Evolutionary conservation across 2,329 filamentous ascomycete genomes (phyloP), one percentile per base, ranked within the genome.

Genomic region (Diaporthe amygdali): DNA sequence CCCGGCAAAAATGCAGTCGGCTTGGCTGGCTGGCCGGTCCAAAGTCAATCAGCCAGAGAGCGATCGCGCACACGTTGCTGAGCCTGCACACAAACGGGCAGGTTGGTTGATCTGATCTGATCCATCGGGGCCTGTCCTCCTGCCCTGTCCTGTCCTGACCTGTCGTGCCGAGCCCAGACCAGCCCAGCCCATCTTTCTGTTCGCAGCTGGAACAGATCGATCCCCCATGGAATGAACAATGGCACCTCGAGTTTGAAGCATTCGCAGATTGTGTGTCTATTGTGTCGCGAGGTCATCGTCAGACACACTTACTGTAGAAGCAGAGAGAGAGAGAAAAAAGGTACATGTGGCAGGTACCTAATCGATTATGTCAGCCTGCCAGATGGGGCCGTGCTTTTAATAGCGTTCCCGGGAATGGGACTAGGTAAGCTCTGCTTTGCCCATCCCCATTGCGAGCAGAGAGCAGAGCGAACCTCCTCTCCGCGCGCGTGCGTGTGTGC

Each of bases 371-470:
- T 70, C 51, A 70, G 49, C 61, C 51, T 32, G n/a, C 27, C 1
- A 63, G 63, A 34, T 7, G 64, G 61, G 61, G 61, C 61, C 61
- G 69, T 66, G 63, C 61, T 55, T 67, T 64, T 66, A 67, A 64
- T 64, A 64, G 59, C 59, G 59, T 64, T 27, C 59, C 44, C 27
- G 41, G 47, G 44, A 63, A 32, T 37, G 44, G 59, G 47, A 64
- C 44, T 49, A 64, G 41, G 59, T 49, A 49, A 44, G 41, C 37
- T 12, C 49, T 49, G n/a, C 59, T 64, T 44, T 64, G 59, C 59
- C 59, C 59, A 64, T 64, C 59, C 59, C 41, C 59, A 52, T 39
- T 54, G 56, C 39, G 56, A 49, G 54, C 22, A n/a, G n/a, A n/a
- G n/a, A n/a, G n/a, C n/a, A n/a, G 54, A 59, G 59, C 59, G 59